Conservation (phyloP, 2,329 filamentous ascomycete genomes). For the Beauveria medogensis region DNA sequence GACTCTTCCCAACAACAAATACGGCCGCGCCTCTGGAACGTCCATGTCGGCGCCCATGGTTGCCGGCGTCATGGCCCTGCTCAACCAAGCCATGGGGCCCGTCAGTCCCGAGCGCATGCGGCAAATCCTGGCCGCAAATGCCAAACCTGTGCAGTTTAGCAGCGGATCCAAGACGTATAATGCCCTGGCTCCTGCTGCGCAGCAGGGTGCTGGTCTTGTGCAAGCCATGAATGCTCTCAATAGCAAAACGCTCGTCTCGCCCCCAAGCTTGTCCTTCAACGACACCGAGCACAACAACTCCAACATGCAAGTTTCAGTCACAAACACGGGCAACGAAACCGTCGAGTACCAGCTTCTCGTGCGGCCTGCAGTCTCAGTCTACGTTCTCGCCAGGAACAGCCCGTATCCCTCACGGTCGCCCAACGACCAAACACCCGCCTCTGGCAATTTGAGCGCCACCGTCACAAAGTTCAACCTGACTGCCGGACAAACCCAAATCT, state of each 20-base stretch:
- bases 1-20: slow-evolving; percentile 44
- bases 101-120: slow-evolving; percentile 42
- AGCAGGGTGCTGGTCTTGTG: slow-evolving; percentile 48
- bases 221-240: slow-evolving; percentile 46
- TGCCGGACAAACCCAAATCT: slow-evolving; percentile 32
- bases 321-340: slow-evolving; percentile 40
- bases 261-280: slow-evolving; percentile 46
- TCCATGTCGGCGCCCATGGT: slow-evolving; percentile 55
- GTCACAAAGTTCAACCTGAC: slow-evolving; percentile 34
- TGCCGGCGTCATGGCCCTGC: slow-evolving; percentile 46
- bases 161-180: slow-evolving; percentile 28
- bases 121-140: slow-evolving; percentile 40
- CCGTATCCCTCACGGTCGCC: slow-evolving; percentile 36
- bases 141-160: slow-evolving; percentile 42
- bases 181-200: slow-evolving; percentile 45
- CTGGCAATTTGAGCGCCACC: slow-evolving; percentile 35
- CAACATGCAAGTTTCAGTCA: slow-evolving; percentile 44
- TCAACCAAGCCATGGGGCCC: slow-evolving; percentile 43
- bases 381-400: slow-evolving; percentile 31
- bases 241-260: slow-evolving; percentile 38
- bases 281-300: slow-evolving; percentile 47
- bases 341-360: slow-evolving; percentile 46
- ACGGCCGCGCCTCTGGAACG: slow-evolving; percentile 46
- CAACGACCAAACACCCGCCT: slow-evolving; percentile 31
- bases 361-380: slow-evolving; percentile 42